Conservation (phyloP, 805 yeast species). For the Isabelozyma gotoi region DNA sequence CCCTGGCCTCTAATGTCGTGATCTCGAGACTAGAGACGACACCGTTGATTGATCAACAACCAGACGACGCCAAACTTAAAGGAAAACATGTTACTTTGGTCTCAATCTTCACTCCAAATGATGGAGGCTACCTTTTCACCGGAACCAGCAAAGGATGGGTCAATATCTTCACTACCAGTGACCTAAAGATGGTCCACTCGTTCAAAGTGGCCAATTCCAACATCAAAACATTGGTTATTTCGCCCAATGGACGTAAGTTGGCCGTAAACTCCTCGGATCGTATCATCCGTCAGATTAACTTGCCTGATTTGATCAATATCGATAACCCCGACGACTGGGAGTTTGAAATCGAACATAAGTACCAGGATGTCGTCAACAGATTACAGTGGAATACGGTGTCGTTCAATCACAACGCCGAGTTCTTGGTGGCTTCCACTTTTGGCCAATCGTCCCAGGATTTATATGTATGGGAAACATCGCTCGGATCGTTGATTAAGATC, state of each 20-base stretch:
- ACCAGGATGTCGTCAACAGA: slow-evolving; percentile 86
- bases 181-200: slow-evolving; percentile 42
- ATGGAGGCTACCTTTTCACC: slow-evolving; percentile 57
- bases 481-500: slow-evolving; percentile 86
- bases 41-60: slow-evolving; percentile 15
- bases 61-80: slow-evolving; percentile 7
- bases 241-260: slow-evolving; percentile 58
- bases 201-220: slow-evolving; percentile 64
- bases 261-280: slow-evolving; percentile 80
- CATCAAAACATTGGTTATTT: slow-evolving; percentile 64
- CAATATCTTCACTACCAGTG: slow-evolving; percentile 41
- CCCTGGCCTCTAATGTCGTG: slow-evolving; percentile 15
- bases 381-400: slow-evolving; percentile 85
- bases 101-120: slow-evolving; percentile 46
- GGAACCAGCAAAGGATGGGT: slow-evolving; percentile 85
- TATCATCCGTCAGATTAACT: slow-evolving; percentile 60
- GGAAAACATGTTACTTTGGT: slow-evolving; percentile 49
- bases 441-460: slow-evolving; percentile 84
- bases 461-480: slow-evolving; percentile 87
- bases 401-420: slow-evolving; percentile 75
- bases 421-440: slow-evolving; percentile 82
- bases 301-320: slow-evolving; percentile 43
- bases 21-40: slow-evolving; percentile 16
- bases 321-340: slow-evolving; percentile 40
- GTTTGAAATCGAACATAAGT: slow-evolving; percentile 72